A percentile compares a stretch with the other conserved stretches of the same genome.
Evolutionary conservation across 1,284 basidiomycete species (phyloP).

Genomic region (Cerrena zonata): DNA sequence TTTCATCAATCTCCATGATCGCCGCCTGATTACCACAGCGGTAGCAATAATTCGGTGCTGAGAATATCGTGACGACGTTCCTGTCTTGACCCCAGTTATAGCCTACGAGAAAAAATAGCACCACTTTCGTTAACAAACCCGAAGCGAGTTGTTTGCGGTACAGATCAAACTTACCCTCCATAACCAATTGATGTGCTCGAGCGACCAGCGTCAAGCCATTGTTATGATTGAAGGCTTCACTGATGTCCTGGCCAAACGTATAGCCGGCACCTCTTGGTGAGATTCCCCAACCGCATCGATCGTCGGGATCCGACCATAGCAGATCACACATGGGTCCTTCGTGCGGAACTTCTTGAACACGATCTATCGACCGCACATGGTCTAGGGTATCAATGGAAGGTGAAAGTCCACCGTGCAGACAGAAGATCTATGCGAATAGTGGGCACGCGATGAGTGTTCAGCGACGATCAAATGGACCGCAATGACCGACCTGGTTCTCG

Average conservation of each 20-base stretch:
- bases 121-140: conserved; percentile 7
- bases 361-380: conserved; percentile 96
- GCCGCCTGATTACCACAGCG: conserved; percentile 99
- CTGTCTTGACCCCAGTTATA: conserved; percentile 98
- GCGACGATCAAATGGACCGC: background rate
- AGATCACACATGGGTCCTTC: conserved; percentile 99
- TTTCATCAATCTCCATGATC: conserved; percentile 99
- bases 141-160: background rate
- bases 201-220: conserved; percentile 96
- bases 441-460: background rate
- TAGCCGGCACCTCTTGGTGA: conserved; percentile 98
- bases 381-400: conserved; percentile 99
- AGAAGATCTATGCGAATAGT: conserved; percentile 77
- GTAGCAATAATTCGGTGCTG: conserved; percentile 98
- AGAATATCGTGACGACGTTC: conserved; percentile 99
- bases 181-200: conserved; percentile 93
- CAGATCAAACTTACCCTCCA: conserved; percentile 74
- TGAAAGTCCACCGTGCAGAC: conserved; percentile 95
- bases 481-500: conserved; percentile 85
- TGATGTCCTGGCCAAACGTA: conserved; percentile 99
- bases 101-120: conserved; percentile 37
- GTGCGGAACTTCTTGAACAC: conserved; percentile 97
- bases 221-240: conserved; percentile 97
- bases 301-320: conserved; percentile 98
- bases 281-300: conserved; percentile 99